A percentile compares a stretch with the other conserved stretches of the same genome.
Conservation (phyloP, 202 grass and related monocot genomes). For the Setaria viridis region DNA sequence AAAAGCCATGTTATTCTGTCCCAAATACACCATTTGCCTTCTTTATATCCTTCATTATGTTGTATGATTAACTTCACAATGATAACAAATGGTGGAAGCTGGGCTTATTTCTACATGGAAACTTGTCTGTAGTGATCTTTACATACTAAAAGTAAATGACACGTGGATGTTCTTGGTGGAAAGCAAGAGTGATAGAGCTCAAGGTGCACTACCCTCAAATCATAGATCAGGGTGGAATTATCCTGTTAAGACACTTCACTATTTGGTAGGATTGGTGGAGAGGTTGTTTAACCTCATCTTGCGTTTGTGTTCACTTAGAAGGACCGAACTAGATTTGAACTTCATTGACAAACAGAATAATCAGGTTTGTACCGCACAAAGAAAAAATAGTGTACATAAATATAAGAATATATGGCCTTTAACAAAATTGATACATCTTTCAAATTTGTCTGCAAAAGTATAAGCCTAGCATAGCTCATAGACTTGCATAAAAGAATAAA, state of each 20-base stretch:
- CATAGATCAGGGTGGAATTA: not conserved
- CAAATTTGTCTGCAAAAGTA: not conserved
- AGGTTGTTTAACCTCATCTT: not conserved
- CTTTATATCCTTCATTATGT: constrained; percentile 13
- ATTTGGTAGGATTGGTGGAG: not conserved
- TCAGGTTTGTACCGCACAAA: not conserved
- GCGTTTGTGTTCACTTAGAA: not conserved
- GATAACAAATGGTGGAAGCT: not conserved
- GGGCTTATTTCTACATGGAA: not conserved
- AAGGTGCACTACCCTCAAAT: not conserved
- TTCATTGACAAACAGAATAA: constrained; percentile 1
- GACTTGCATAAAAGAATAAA: constrained; percentile 31
- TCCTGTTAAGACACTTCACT: not conserved
- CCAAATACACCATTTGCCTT: not conserved
- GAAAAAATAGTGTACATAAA: not conserved
- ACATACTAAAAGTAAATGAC: not conserved
- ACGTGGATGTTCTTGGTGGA: not conserved
- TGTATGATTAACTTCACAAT: constrained; percentile 14
- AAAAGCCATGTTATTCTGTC: constrained; percentile 36
- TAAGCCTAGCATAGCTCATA: constrained; percentile 24
- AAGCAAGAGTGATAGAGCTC: not conserved
- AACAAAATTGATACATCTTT: constrained; percentile 23
- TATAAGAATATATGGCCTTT: constrained; percentile 34
- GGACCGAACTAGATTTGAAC: no score
- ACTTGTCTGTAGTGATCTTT: not conserved